phyloP scores from a whole-genome alignment of 306 rosid species.

The Cyclanthera cordifolia region DNA sequence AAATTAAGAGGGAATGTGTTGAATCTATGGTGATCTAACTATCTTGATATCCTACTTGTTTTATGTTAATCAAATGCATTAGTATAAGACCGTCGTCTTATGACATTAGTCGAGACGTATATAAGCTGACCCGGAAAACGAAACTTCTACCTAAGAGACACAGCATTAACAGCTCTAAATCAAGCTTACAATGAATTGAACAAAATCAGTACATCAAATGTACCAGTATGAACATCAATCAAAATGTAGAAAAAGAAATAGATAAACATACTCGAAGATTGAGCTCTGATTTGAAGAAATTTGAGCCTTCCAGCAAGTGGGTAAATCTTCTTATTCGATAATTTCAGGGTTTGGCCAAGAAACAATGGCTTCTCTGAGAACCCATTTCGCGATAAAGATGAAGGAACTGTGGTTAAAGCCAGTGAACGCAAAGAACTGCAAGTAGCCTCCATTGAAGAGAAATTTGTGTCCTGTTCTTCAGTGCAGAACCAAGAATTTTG shows the following conservation, averaged over 20 bases:
- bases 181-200: not conserved
- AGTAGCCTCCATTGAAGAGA: constrained; percentile 44
- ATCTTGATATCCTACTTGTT: no score
- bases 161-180: not conserved
- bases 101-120: no score
- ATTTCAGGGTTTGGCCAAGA: constrained; percentile 27
- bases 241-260: constrained; percentile 9
- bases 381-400: constrained; percentile 31
- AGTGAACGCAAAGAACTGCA: constrained; percentile 35
- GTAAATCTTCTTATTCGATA: constrained; percentile 27
- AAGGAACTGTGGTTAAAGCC: constrained; percentile 37
- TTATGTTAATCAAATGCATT: no score
- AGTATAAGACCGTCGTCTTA: no score
- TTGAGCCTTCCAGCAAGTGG: constrained; percentile 29
- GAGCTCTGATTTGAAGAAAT: constrained; percentile 37
- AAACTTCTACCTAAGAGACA: not conserved
- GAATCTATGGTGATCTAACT: no score
- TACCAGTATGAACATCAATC: not conserved
- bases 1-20: no score
- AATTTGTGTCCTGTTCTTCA: constrained; percentile 3
- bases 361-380: constrained; percentile 23
- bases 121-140: no score
- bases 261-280: constrained; percentile 45
- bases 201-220: not conserved
- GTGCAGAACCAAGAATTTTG: not conserved